phyloP scores from a whole-genome alignment of 345 rosid species.

The Ricinus communis region DNA sequence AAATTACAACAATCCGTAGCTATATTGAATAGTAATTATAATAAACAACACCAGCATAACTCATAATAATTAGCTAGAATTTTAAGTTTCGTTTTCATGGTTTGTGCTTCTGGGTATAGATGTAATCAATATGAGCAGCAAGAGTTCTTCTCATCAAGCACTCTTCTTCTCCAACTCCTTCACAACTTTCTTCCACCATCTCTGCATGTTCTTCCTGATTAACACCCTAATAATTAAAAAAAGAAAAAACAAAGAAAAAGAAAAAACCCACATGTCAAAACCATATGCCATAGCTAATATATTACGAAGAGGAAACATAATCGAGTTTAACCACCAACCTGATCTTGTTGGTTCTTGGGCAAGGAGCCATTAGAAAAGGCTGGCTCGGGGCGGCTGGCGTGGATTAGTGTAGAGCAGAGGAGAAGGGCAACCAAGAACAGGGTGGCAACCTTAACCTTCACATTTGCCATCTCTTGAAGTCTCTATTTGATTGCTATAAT shows the following conservation, averaged over 20 bases:
- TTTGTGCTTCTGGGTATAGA: slow-evolving; percentile 27
- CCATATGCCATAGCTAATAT: neutral
- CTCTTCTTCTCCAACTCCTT: slow-evolving; percentile 27
- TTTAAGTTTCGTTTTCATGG: slow-evolving; percentile 4
- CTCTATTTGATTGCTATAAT: neutral
- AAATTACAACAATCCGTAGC: too few species aligned
- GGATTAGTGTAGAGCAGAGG: slow-evolving; percentile 41
- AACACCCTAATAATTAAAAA: neutral
- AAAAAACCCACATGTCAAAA: neutral
- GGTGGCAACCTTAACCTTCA: slow-evolving; percentile 1
- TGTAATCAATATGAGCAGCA: slow-evolving; percentile 25
- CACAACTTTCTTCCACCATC: slow-evolving; percentile 18
- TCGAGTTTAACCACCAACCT: slow-evolving; percentile 32
- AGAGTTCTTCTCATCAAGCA: slow-evolving; percentile 30
- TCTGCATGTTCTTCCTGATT: slow-evolving; percentile 1
- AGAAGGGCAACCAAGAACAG: slow-evolving; percentile 43
- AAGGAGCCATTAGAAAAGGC: slow-evolving; percentile 26
- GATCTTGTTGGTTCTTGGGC: slow-evolving; percentile 23
- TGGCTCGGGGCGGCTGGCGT: slow-evolving; percentile 48
- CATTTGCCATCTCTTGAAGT: slow-evolving; percentile 1
- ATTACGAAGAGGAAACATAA: neutral
- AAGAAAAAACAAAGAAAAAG: neutral
- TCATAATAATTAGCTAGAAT: too few species aligned
- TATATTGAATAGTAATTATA: too few species aligned
- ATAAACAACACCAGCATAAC: too few species aligned